phyloP scores from a whole-genome alignment of 371 early-diverging fungal species.

The Mortierella sp. region DNA sequence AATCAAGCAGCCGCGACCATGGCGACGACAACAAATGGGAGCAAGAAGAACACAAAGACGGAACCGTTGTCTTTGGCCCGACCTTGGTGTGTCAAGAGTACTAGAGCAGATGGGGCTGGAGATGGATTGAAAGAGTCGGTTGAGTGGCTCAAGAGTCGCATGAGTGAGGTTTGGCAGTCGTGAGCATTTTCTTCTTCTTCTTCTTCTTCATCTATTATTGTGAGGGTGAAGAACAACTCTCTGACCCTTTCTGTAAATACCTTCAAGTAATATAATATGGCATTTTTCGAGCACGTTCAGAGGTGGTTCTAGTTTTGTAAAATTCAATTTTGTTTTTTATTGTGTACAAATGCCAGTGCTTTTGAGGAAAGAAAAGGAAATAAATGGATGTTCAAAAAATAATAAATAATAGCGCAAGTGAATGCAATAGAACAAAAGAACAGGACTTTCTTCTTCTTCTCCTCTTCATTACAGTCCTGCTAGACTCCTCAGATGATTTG shows the following conservation, averaged over 20 bases:
- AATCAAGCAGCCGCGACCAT: neutral
- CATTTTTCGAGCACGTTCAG: neutral
- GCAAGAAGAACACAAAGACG: neutral
- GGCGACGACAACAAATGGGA: conserved; percentile 2
- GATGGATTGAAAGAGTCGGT: conserved; percentile 46
- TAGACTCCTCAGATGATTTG: conserved; percentile 31
- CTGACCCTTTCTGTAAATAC: too few species aligned
- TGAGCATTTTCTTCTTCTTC: too few species aligned
- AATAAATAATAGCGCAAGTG: too few species aligned
- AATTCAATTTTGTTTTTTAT: neutral
- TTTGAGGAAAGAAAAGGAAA: neutral
- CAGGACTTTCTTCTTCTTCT: neutral
- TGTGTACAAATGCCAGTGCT: neutral
- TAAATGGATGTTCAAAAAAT: neutral
- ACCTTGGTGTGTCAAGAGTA: conserved; percentile 54
- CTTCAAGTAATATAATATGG: too few species aligned
- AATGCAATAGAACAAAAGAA: too few species aligned
- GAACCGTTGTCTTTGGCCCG: conserved; percentile 1
- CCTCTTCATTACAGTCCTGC: conserved; percentile 23
- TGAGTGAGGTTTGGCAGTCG: conserved; percentile 41
- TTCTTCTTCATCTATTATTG: too few species aligned
- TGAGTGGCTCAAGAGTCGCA: conserved; percentile 52
- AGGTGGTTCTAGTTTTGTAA: neutral
- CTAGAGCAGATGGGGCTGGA: conserved; percentile 38
- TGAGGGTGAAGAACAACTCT: too few species aligned